Evolutionary conservation across 164 flowering plant species (phyloP).

Genomic region (Amborella trichopoda): DNA sequence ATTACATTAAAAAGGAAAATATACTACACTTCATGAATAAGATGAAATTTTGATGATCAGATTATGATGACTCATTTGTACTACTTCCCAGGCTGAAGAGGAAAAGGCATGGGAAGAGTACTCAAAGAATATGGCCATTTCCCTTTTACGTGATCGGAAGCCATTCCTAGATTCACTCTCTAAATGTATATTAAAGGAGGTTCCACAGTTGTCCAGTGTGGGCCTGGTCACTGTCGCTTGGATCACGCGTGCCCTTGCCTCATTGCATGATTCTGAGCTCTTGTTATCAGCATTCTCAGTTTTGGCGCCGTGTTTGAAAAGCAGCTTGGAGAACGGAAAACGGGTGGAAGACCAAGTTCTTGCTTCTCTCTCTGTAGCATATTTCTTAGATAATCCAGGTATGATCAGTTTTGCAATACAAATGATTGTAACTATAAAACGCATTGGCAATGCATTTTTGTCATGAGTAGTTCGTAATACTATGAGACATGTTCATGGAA

Average conservation of each 20-base stretch:
- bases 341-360: constrained; percentile 38
- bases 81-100: constrained; percentile 42
- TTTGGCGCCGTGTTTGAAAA: constrained; percentile 36
- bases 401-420: too few relatives aligned
- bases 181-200: constrained; percentile 33
- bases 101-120: constrained; percentile 37
- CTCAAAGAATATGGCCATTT: constrained; percentile 30
- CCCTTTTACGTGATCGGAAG: constrained; percentile 34
- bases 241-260: constrained; percentile 46
- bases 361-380: constrained; percentile 44
- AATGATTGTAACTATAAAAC: too few relatives aligned
- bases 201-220: constrained; percentile 23
- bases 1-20: too few relatives aligned
- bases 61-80: too few relatives aligned
- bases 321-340: constrained; percentile 25
- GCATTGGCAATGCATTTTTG: too few relatives aligned
- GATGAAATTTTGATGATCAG: too few relatives aligned
- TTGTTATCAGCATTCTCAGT: constrained; percentile 41
- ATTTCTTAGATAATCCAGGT: constrained; percentile 61
- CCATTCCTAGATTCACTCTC: constrained; percentile 37
- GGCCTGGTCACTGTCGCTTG: constrained; percentile 48
- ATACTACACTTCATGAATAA: too few relatives aligned
- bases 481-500: too few relatives aligned
- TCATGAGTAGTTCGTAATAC: too few relatives aligned
- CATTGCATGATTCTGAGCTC: constrained; percentile 27